These are phyloP conservation scores for Botrytis squamosa DNA, from an alignment of 2,329 filamentous ascomycete species.

Conservation along the genomic window DNA sequence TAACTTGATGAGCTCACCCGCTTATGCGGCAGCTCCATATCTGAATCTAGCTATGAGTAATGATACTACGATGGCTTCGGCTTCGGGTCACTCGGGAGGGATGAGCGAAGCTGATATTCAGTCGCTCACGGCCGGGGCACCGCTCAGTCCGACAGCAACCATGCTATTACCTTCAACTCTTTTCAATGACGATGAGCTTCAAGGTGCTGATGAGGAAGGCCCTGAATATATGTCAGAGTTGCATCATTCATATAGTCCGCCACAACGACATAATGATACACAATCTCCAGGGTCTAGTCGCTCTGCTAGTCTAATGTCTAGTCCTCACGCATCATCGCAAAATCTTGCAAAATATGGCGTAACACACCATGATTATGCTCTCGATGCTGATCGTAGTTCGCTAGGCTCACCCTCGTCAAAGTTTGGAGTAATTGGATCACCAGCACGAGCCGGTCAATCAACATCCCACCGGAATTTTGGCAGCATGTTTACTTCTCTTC, in stretches of 20 bases:
- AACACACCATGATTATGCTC: conserved; percentile 30
- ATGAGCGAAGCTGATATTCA: conserved; percentile 64
- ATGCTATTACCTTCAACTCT: conserved; percentile 69
- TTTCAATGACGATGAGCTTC: conserved; percentile 59
- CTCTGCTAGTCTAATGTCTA: conserved; percentile 58
- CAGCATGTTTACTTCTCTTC: conserved; percentile 56
- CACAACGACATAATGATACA: conserved; percentile 46
- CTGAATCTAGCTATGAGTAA: conserved; percentile 37
- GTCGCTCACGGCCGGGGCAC: conserved; percentile 61
- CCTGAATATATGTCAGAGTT: conserved; percentile 35
- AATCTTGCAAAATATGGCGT: conserved; percentile 53
- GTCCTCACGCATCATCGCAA: conserved; percentile 59
- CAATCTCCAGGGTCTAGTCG: conserved; percentile 60
- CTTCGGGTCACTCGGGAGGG: conserved; percentile 40
- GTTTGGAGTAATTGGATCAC: conserved; percentile 37
- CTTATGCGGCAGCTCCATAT: conserved; percentile 54
- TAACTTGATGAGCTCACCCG: conserved; percentile 42
- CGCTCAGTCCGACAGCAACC: conserved; percentile 74
- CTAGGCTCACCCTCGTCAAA: conserved; percentile 33
- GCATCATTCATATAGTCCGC: conserved; percentile 42
- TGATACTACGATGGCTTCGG: conserved; percentile 36
- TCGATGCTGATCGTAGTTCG: conserved; percentile 34
- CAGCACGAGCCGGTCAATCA: conserved; percentile 43
- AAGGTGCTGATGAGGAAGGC: conserved; percentile 41
- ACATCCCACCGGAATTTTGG: conserved; percentile 47